Percentiles rank a stretch among this genome's conserved stretches.
Evolutionary conservation across 176 grass and related monocot species (phyloP).

Genomic region (Phyllostachys edulis): DNA sequence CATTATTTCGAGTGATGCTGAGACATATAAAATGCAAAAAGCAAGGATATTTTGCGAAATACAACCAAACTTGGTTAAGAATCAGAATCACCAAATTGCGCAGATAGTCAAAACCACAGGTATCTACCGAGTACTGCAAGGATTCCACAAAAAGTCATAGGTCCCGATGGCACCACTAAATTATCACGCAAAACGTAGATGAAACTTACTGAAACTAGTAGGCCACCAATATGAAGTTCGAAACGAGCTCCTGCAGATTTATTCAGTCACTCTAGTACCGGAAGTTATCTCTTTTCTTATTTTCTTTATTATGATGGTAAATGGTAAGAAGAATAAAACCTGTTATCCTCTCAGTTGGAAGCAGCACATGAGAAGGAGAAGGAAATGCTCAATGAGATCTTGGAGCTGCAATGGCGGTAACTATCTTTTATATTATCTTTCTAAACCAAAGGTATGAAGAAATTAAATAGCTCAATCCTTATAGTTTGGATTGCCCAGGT

Average conservation of each 20-base stretch:
- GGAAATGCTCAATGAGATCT: conserved; percentile 67
- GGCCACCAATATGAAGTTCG: not conserved
- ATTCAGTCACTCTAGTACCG: not conserved
- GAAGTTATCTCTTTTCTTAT: not conserved
- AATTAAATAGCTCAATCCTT: not conserved
- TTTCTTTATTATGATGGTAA: conserved; percentile 1
- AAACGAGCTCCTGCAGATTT: not conserved
- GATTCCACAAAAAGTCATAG: not conserved
- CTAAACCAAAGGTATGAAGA: not conserved
- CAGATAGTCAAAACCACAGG: not conserved
- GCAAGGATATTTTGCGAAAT: not conserved
- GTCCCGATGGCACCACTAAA: not conserved
- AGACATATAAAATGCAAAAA: not conserved
- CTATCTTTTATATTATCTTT: conserved; percentile 15
- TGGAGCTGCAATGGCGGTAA: conserved; percentile 88
- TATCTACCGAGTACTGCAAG: not conserved
- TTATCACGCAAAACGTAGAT: not conserved
- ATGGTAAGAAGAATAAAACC: not conserved
- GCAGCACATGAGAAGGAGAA: conserved; percentile 79
- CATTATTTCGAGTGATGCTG: not conserved
- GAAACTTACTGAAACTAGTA: not conserved
- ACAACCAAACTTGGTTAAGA: not conserved
- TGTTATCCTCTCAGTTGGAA: conserved; percentile 63
- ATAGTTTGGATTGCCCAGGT: conserved; percentile 42
- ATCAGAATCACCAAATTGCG: not conserved